Evolutionary conservation across 2,329 filamentous ascomycete genomes (phyloP), one percentile per base, ranked within the genome.

Genomic region (Septoria petroselini): DNA sequence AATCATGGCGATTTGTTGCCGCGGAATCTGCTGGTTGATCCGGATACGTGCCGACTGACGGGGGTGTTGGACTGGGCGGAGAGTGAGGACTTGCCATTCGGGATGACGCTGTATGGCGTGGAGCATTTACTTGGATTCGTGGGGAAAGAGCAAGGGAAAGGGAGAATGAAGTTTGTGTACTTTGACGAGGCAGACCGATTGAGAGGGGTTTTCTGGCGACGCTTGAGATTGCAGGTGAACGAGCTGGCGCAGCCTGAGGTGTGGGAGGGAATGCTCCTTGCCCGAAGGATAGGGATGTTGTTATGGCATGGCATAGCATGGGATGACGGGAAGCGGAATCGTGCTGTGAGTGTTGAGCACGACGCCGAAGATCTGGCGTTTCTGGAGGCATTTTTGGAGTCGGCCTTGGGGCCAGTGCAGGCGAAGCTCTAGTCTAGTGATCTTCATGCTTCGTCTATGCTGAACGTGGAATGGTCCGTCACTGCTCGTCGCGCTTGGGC

Each of bases 51-150:
- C 45, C 47, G 58, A 2, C 60, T 84, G 6, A 70, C 61, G 0
- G 83, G 81, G 1, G 51, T 85, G 1, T 71, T 85, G 0, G 83
- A 85, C 60, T 85, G 82, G 82, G 79, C 79, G 0, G 82, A 85
- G 60, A 80, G 76, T 0, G 81, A 84, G 60, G 74, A 70, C 52
- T 62, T 83, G 7, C 81, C 81, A 0, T 81, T 83, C 57, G 82
- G 82, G 0, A 70, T 78, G 2, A 77, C 76, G 19, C 63, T 83
- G 35, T 84, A 83, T 57, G 81, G 81, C 0, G 64, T 84, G 0
- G 81, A 85, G 60, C 75, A 81, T 62, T 60, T 84, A 1, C 67
- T 85, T 0, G 80, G 81, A 0, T 68, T 71, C 48, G 60, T 74
- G n/a, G 42, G 53, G 9, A 14, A 38, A 7, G n/a, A 17, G 17